phyloP scores from a whole-genome alignment of 257 asterid species.

The Petunia secreta region DNA sequence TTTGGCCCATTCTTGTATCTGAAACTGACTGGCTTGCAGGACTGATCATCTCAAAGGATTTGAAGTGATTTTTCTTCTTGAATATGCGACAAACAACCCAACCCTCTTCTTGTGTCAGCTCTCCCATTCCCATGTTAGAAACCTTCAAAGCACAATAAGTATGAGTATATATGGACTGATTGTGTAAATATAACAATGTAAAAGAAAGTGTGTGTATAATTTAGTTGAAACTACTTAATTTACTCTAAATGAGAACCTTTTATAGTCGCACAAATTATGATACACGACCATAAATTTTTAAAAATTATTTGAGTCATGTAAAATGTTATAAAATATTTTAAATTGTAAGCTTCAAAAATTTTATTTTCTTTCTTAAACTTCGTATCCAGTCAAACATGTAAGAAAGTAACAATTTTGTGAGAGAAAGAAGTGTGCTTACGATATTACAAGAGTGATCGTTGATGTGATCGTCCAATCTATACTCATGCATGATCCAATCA shows the following conservation, averaged over 20 bases:
- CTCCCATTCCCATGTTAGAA: neutral
- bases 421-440: neutral
- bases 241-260: too few relatives aligned
- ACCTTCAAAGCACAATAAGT: neutral
- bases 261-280: too few relatives aligned
- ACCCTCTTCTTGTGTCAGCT: slow-evolving; percentile 60
- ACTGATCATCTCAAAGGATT: slow-evolving; percentile 22
- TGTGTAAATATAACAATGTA: too few relatives aligned
- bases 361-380: neutral
- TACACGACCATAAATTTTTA: too few relatives aligned
- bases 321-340: too few relatives aligned
- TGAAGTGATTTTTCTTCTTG: slow-evolving; percentile 76
- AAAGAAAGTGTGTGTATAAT: too few relatives aligned
- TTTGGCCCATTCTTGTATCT: neutral
- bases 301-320: too few relatives aligned
- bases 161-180: neutral
- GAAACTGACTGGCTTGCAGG: neutral
- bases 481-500: slow-evolving; percentile 96
- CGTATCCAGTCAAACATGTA: neutral
- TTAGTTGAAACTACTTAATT: too few relatives aligned
- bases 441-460: neutral
- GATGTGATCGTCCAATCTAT: slow-evolving; percentile 68
- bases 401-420: slow-evolving; percentile 2
- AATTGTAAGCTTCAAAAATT: too few relatives aligned
- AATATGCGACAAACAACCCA: slow-evolving; percentile 98